Evolutionary conservation across 257 asterid genomes (phyloP), one percentile per base, ranked within the genome.

Genomic region (Prunella vulgaris): DNA sequence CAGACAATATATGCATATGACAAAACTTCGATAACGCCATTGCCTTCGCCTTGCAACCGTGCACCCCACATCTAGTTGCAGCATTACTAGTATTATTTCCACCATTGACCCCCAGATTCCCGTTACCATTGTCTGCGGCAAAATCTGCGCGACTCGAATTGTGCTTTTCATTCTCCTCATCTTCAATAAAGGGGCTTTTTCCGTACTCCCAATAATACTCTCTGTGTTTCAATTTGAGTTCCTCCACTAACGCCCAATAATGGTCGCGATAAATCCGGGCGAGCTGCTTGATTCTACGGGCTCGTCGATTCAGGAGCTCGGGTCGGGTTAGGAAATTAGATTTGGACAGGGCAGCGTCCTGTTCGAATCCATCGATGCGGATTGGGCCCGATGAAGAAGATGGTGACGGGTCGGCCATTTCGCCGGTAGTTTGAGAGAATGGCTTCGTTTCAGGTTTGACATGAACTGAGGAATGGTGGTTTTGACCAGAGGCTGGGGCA

Each of bases 241-340:
- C 97, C 80, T 93, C 98, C 97, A 93, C 90, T 58, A 88, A 74
- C 40, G 82, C 78, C 98, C 96, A 93, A 77, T 88, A 93, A 54
- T 81, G 79, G 66, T 93, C 90, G 63, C 89, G 81, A 77, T 88
- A 90, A 57, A 90, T 86, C 35, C 85, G 81, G 13, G 78, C 66
- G 40, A 93, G 84, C 76, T 88, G 92, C 69, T 78, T 86, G 10
- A 72, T 46, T 59, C 94, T 82, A 21, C 90, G 88, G 46, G 78
- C 54, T 27, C 99, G 84, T 15, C 99, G 95, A 21, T 56, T 78
- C 18, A 88, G 14, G 62, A 90, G 83, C 70, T 93, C 96, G 40
- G 72, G 27, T 20, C 89, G 88, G 71, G 91, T 85, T 70, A 88
- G 79, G 68, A 69, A 69, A 76, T 81, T 85, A 51, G 96, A 87